Evolutionary conservation across 805 yeast species (phyloP).

Genomic region (Tetrapisispora taiwanensis): DNA sequence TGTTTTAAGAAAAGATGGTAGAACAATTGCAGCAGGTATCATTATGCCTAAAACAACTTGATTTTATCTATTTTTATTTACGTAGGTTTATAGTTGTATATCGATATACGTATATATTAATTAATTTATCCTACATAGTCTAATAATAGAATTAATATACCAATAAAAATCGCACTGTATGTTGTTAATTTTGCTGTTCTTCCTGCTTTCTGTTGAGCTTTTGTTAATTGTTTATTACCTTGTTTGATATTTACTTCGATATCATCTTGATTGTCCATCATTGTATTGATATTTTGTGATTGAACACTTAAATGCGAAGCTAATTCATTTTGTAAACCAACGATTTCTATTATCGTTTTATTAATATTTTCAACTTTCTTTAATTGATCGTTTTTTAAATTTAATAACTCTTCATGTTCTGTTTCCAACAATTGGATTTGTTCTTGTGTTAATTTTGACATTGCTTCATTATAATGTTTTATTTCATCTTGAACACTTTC

Average conservation of each 20-base stretch:
- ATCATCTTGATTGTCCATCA: conserved; percentile 58
- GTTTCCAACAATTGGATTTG: conserved; percentile 48
- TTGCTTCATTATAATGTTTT: conserved; percentile 29
- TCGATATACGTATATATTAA: too few species aligned
- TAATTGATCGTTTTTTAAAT: conserved; percentile 49
- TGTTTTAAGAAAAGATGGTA: conserved; percentile 95
- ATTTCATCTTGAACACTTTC: conserved; percentile 27
- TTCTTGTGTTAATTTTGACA: conserved; percentile 33
- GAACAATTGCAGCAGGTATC: conserved; percentile 90
- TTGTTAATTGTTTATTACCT: conserved; percentile 62
- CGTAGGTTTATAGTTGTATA: too few species aligned
- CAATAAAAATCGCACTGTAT: conserved; percentile 44
- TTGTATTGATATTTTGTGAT: conserved; percentile 52
- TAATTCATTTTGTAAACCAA: conserved; percentile 64
- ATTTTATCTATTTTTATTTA: too few species aligned
- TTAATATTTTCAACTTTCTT: conserved; percentile 52
- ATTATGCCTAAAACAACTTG: neutral
- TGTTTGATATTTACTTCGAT: conserved; percentile 52
- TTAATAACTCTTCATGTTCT: conserved; percentile 49
- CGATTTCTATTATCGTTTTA: conserved; percentile 57
- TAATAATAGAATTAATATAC: conserved; percentile 45
- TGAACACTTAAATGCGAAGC: conserved; percentile 64
- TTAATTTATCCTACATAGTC: conserved; percentile 35
- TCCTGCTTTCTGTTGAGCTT: conserved; percentile 60
- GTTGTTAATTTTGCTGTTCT: conserved; percentile 49